Conservation (phyloP, 2,329 filamentous ascomycete species). For the Pyricularia pennisetigena region DNA sequence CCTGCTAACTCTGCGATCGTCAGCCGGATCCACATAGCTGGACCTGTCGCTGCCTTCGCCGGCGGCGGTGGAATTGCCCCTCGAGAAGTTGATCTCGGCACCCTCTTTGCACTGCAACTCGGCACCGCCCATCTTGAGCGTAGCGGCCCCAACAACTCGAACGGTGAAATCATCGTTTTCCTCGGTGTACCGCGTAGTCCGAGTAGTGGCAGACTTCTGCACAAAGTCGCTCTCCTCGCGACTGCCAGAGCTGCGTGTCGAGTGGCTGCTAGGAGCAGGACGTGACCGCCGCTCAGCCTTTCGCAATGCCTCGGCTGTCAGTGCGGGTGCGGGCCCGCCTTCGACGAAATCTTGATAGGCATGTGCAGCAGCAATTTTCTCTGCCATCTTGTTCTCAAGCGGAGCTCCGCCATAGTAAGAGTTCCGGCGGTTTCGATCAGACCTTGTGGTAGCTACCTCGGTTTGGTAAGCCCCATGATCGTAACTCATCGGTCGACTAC, state of each 20-base stretch:
- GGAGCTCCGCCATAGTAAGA: conserved; percentile 27
- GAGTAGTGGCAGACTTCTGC: conserved; percentile 46
- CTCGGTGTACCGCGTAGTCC: conserved; percentile 46
- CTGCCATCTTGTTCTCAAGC: conserved; percentile 20
- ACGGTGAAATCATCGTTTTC: conserved; percentile 50
- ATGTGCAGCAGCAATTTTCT: conserved; percentile 31
- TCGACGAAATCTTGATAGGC: conserved; percentile 44
- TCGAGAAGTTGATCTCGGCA: conserved; percentile 48
- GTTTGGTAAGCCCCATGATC: conserved; percentile 28
- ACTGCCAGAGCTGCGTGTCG: conserved; percentile 48
- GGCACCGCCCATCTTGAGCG: conserved; percentile 44
- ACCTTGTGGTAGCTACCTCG: conserved; percentile 20
- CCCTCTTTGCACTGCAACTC: conserved; percentile 50
- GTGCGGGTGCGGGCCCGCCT: conserved; percentile 28
- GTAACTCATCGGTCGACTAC: conserved; percentile 24
- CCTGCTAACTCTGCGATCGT: conserved; percentile 33
- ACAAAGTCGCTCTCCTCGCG: conserved; percentile 55
- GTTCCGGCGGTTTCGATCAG: conserved; percentile 22
- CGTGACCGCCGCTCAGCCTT: conserved; percentile 29
- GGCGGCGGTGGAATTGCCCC: conserved; percentile 22
- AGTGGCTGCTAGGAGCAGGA: conserved; percentile 35
- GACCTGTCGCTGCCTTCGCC: conserved; percentile 37
- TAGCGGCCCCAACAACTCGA: conserved; percentile 45
- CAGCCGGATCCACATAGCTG: conserved; percentile 34
- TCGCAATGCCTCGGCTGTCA: conserved; percentile 47